Base-by-base conservation (phyloP, 2,329 filamentous ascomycete genomes). In the Cryphonectria radicalis region DNA sequence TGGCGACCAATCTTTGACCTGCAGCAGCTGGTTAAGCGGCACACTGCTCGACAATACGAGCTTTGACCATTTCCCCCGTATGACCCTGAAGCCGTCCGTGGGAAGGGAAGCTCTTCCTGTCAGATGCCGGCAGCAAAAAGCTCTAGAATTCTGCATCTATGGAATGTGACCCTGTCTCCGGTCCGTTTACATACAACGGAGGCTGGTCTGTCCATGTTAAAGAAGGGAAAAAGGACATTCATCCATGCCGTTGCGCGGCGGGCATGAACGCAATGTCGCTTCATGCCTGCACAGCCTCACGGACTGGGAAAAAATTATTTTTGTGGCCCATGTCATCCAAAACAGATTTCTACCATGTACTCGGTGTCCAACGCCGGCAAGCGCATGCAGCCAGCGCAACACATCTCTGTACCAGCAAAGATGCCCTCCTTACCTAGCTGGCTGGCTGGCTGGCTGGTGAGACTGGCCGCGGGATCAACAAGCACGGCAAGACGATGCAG, bases 221-320 rank as follows among this genome's bases (percentile, higher is more conserved):
- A 28, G 25, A n/a, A n/a, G n/a, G n/a, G n/a, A n/a, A n/a, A 28
- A 32, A 32, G 55, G 25, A 8, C 53, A 57, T 5, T 57, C 53
- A 14, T 28, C n/a, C 53, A 28, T 32, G 25, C 53, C 25, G 53
- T 17, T 57, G 53, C 11, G 53, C 55, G 55, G 13, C 55, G 55
- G 25, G 55, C 55, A 59, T 59, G 55, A 59, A 59, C 14, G 55
- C 55, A 59, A 59, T 59, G 17, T 59, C 55, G 55, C 55, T 59
- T 59, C 55, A 19, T 13, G 55, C 55, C 25, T 59, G 55, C 55
- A 59, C 55, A 59, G 55, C 55, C 55, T 59, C 55, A 59, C 55
- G 14, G 46, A 32, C 25, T 32, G 17, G 25, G 55, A n/a, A 59
- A 59, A 59, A 59, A 59, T 19, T 59, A 14, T 13, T 19, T 35